Evolutionary conservation across 805 yeast species (phyloP), one percentile per base, ranked within the genome.

Genomic region (Barnettozyma salicaria): DNA sequence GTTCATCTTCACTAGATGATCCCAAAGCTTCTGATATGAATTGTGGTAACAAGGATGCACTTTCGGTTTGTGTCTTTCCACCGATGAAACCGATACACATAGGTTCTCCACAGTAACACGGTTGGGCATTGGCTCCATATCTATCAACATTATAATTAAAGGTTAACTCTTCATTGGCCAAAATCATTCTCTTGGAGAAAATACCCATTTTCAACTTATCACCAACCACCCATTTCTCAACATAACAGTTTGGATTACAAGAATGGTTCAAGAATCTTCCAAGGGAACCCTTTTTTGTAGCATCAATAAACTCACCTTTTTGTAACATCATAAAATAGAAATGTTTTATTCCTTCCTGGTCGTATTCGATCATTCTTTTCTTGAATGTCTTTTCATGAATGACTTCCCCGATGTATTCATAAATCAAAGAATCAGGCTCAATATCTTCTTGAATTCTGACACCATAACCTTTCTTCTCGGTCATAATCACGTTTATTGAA

Each of bases 181-280:
- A 30, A 36, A 90, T 86, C 19, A 68, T 60, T 45, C 95, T 67
- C 48, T 83, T 83, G 34, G 97, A 85, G 57, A 90, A 92, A 18
- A 90, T 83, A 20, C 97, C 98, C 97, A 92, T 92, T 47, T 87
- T 72, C 40, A 87, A 68, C 56, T 86, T 82, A 42, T 83, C 85
- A 20, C 88, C 88, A 11, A 90, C 97, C 13, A 89, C 92, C 98
- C 98, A 90, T 64, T 90, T 90, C 59, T 90, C 96, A 29, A 90
- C 96, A 51, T 75, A 86, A 17, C 95, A 90, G 59, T 92, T 92
- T 10, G 98, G 98, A 52, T 76, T 79, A 60, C 98, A 90, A 16
- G 96, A 86, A 61, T 90, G 98, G 60, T 90, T 90, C 56, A 92
- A 83, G 63, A 89, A 92, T 40, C 98, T 70, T 2, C 95, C 96